phyloP scores from a whole-genome alignment of 106 monocot genomes.

The Platanthera zijinensis region DNA sequence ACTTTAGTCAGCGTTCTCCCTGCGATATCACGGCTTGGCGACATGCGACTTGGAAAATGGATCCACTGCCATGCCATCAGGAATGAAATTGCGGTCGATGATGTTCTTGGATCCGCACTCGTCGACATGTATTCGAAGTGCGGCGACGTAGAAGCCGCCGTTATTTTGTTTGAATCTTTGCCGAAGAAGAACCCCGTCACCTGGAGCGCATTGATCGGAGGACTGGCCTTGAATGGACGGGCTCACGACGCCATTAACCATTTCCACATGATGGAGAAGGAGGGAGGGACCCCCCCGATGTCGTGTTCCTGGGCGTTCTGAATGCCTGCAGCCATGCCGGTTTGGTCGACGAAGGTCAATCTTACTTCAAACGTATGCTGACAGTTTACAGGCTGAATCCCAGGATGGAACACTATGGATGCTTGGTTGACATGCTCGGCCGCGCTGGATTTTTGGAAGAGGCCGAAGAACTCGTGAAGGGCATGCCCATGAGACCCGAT shows the following conservation, averaged over 20 bases:
- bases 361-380: constrained; percentile 20
- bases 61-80: constrained; percentile 26
- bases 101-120: constrained; percentile 46
- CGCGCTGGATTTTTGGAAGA: constrained; percentile 21
- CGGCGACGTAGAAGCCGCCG: constrained; percentile 41
- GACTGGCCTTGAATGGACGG: constrained; percentile 48
- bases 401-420: constrained; percentile 34
- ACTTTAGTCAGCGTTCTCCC: constrained; percentile 45
- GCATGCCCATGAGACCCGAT: constrained; percentile 28
- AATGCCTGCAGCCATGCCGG: constrained; percentile 39
- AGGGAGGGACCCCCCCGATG: constrained; percentile 31
- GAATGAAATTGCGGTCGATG: constrained; percentile 34
- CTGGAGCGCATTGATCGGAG: constrained; percentile 55
- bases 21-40: constrained; percentile 32
- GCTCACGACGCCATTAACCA: constrained; percentile 36
- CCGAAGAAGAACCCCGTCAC: constrained; percentile 32
- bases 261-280: constrained; percentile 36
- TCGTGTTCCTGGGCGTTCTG: constrained; percentile 22
- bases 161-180: constrained; percentile 39
- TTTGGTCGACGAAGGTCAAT: constrained; percentile 20
- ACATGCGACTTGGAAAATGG: constrained; percentile 41
- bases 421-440: constrained; percentile 27
- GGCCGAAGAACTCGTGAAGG: constrained; percentile 19
- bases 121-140: constrained; percentile 76
- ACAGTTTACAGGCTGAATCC: constrained; percentile 10